Evolutionary conservation across 2,329 filamentous ascomycete genomes (phyloP).

Genomic region (Paecilomyces sp.): DNA sequence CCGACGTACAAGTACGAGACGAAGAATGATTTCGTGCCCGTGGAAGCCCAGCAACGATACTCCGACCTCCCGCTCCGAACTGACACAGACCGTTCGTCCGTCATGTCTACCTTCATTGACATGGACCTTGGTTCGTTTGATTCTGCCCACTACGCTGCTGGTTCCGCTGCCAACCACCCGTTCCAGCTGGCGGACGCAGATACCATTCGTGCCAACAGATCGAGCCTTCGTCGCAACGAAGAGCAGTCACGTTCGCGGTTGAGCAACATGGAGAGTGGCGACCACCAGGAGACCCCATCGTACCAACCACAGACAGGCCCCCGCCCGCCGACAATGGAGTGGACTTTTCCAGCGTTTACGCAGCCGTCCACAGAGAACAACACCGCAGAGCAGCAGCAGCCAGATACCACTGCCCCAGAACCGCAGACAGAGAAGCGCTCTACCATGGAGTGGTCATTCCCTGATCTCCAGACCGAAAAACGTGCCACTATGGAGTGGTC

Average conservation of each 20-base stretch:
- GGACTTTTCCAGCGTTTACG: slow-evolving; percentile 36
- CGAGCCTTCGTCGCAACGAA: slow-evolving; percentile 38
- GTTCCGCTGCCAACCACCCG: slow-evolving; percentile 43
- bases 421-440: slow-evolving; percentile 23
- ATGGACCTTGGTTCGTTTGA: slow-evolving; percentile 52
- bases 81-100: slow-evolving; percentile 40
- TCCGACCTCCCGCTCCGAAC: slow-evolving; percentile 50
- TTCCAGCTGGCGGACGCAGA: slow-evolving; percentile 46
- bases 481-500: slow-evolving; percentile 48
- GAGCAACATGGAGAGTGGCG: slow-evolving; percentile 18
- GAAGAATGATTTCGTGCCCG: slow-evolving; percentile 42
- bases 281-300: slow-evolving; percentile 17
- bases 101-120: slow-evolving; percentile 44
- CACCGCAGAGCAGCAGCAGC: slow-evolving; percentile 1
- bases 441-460: slow-evolving; percentile 51
- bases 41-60: slow-evolving; percentile 33
- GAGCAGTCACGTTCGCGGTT: slow-evolving; percentile 24
- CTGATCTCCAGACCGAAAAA: slow-evolving; percentile 20
- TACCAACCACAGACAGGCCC: slow-evolving; percentile 29
- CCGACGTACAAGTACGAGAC: slow-evolving; percentile 54
- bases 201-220: slow-evolving; percentile 50
- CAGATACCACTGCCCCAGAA: not conserved
- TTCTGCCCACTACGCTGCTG: slow-evolving; percentile 45
- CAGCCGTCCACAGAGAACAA: slow-evolving; percentile 13
- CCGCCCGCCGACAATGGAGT: slow-evolving; percentile 40